Percentiles rank a stretch among this genome's conserved stretches.
These are phyloP conservation scores for Lactifluus volemus DNA, from an alignment of 768 basidiomycete species.

Conservation along the genomic window DNA sequence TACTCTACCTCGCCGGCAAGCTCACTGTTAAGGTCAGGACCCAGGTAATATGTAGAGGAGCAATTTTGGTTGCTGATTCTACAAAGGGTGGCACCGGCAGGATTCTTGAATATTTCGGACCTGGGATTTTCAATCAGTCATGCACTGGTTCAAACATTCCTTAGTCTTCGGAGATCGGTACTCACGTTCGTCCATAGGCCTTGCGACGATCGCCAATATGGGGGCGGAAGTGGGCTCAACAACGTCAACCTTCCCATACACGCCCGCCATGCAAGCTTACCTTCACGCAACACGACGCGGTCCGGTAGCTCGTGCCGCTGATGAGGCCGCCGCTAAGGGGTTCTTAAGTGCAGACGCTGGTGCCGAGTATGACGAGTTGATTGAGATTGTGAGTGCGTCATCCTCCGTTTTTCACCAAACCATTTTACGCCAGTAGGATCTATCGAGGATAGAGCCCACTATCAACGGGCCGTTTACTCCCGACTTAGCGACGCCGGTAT, in stretches of 20 bases:
- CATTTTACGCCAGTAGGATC: conserved; percentile 42
- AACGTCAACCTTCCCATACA: conserved; percentile 96
- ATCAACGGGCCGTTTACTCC: conserved; percentile 98
- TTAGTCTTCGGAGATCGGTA: not conserved
- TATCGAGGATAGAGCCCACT: conserved; percentile 83
- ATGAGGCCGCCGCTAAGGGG: conserved; percentile 66
- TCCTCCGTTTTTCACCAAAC: not conserved
- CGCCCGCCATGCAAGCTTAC: conserved; percentile 80
- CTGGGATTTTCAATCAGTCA: conserved; percentile 81
- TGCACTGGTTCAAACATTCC: conserved; percentile 61
- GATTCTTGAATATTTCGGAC: conserved; percentile 95
- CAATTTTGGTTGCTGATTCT: not conserved
- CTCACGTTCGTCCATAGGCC: conserved; percentile 34
- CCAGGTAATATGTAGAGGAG: conserved; percentile 31
- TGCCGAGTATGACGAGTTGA: conserved; percentile 89
- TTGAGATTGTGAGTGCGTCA: conserved; percentile 66
- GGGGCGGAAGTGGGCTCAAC: conserved; percentile 99
- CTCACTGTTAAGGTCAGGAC: conserved; percentile 82
- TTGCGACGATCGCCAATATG: conserved; percentile 98
- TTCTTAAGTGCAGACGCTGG: conserved; percentile 80
- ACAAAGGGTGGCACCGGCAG: conserved; percentile 87
- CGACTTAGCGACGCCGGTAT: conserved; percentile 89
- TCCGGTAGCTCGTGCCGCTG: conserved; percentile 80
- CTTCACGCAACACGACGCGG: conserved; percentile 83
- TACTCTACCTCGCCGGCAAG: conserved; percentile 88